Evolutionary conservation across 805 yeast species (phyloP).

Genomic region (Ogataea pini): DNA sequence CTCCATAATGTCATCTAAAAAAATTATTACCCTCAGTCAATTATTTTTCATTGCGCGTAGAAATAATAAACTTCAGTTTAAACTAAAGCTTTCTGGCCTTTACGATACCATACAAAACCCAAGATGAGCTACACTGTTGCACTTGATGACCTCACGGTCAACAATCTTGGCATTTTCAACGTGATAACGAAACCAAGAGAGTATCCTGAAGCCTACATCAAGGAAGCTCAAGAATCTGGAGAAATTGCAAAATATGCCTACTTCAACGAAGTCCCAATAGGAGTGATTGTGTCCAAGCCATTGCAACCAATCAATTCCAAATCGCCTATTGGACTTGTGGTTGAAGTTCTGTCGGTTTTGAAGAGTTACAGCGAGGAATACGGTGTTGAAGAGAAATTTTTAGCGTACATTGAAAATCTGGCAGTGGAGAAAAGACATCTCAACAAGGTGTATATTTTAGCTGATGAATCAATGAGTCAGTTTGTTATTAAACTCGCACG

Average conservation of each 20-base stretch:
- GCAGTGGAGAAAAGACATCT: slow-evolving; percentile 53
- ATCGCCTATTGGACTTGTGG: slow-evolving; percentile 31
- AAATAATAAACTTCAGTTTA: too few species aligned
- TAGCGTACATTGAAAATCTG: slow-evolving; percentile 56
- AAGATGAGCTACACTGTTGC: slow-evolving; percentile 34
- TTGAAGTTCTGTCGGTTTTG: slow-evolving; percentile 45
- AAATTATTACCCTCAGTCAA: too few species aligned
- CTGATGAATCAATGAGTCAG: slow-evolving; percentile 11
- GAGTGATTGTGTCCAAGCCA: slow-evolving; percentile 62
- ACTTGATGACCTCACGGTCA: slow-evolving; percentile 58
- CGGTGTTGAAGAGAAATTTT: slow-evolving; percentile 62
- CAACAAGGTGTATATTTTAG: slow-evolving; percentile 42
- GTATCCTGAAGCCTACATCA: slow-evolving; percentile 55
- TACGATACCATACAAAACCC: neutral
- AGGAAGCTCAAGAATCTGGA: slow-evolving; percentile 45
- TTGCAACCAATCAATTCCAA: slow-evolving; percentile 45
- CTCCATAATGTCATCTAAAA: too few species aligned
- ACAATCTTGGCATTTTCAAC: slow-evolving; percentile 60
- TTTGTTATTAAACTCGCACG: slow-evolving; percentile 12
- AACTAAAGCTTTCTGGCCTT: too few species aligned
- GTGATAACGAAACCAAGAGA: slow-evolving; percentile 59
- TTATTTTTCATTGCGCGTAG: too few species aligned
- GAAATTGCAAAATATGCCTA: slow-evolving; percentile 57
- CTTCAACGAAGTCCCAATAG: slow-evolving; percentile 79
- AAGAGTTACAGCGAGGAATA: slow-evolving; percentile 54